Conservation (phyloP, 306 rosid genomes). For the Fragaria vesca region DNA sequence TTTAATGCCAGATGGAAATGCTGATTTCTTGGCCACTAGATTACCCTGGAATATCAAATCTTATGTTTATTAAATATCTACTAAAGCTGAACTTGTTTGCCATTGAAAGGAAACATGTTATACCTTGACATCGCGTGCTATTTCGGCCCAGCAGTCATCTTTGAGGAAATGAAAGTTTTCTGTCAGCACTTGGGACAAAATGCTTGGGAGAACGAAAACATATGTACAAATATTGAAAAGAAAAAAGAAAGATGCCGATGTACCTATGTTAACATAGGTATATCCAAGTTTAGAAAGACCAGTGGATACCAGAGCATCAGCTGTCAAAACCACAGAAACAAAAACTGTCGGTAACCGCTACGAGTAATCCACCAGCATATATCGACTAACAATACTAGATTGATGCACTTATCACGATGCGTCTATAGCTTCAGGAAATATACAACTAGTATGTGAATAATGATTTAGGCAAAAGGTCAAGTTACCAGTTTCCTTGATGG, state of each 20-base stretch:
- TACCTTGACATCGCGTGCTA: conserved; percentile 67
- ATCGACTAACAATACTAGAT: neutral
- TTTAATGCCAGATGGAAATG: conserved; percentile 91
- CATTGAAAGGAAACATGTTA: conserved; percentile 9
- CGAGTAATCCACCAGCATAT: neutral
- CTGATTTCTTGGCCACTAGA: conserved; percentile 69
- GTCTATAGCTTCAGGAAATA: neutral
- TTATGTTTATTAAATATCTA: neutral
- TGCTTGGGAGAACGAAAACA: neutral
- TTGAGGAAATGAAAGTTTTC: conserved; percentile 10
- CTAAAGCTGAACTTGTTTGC: neutral
- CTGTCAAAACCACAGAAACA: conserved; percentile 44
- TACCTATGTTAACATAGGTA: conserved; percentile 82
- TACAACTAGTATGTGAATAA: neutral
- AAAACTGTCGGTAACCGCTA: neutral
- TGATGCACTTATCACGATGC: neutral
- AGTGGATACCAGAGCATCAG: conserved; percentile 85
- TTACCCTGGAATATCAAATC: conserved; percentile 48
- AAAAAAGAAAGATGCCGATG: neutral
- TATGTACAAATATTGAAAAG: neutral
- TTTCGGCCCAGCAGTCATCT: conserved; percentile 99
- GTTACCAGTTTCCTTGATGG: conserved; percentile 71
- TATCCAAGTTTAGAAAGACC: conserved; percentile 94
- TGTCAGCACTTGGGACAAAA: neutral
- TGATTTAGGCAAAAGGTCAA: conserved; percentile 1